Evolutionary conservation across 2,329 filamentous ascomycete genomes (phyloP).

Genomic region (Fusarium brachygibbosum): DNA sequence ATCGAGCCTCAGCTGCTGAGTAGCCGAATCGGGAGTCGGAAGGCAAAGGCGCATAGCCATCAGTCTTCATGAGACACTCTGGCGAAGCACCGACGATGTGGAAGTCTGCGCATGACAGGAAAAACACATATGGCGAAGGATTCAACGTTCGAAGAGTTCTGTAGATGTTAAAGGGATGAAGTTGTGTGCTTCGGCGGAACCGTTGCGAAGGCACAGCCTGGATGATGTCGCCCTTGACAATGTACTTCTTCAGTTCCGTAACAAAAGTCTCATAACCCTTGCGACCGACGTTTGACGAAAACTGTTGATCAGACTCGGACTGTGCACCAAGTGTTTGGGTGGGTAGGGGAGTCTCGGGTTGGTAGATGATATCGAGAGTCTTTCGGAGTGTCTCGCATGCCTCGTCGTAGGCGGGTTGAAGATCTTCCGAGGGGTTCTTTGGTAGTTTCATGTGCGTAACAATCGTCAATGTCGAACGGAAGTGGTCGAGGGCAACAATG

Average conservation of each 20-base stretch:
- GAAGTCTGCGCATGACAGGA: slow-evolving; percentile 90
- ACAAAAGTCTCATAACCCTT: slow-evolving; percentile 94
- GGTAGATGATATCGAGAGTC: slow-evolving; percentile 77
- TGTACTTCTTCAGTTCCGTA: slow-evolving; percentile 87
- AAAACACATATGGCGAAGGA: slow-evolving; percentile 97
- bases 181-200: slow-evolving; percentile 86
- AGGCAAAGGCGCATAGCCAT: slow-evolving; percentile 46
- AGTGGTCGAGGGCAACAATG: slow-evolving; percentile 93
- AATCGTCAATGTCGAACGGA: slow-evolving; percentile 92
- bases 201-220: slow-evolving; percentile 96
- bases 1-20: slow-evolving; percentile 58
- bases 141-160: slow-evolving; percentile 96
- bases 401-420: slow-evolving; percentile 63
- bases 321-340: slow-evolving; percentile 69
- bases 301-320: slow-evolving; percentile 80
- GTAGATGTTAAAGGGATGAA: slow-evolving; percentile 99
- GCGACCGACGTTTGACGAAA: slow-evolving; percentile 91
- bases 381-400: slow-evolving; percentile 73
- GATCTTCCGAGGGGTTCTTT: slow-evolving; percentile 59
- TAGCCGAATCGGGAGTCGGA: slow-evolving; percentile 47
- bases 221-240: slow-evolving; percentile 93
- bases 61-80: slow-evolving; percentile 88
- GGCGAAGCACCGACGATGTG: slow-evolving; percentile 96
- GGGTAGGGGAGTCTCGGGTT: slow-evolving; percentile 82
- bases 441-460: slow-evolving; percentile 89